Percentiles rank a stretch among this genome's conserved stretches.
Conservation (phyloP, 2,329 filamentous ascomycete genomes). For the Chaetomium sp. region DNA sequence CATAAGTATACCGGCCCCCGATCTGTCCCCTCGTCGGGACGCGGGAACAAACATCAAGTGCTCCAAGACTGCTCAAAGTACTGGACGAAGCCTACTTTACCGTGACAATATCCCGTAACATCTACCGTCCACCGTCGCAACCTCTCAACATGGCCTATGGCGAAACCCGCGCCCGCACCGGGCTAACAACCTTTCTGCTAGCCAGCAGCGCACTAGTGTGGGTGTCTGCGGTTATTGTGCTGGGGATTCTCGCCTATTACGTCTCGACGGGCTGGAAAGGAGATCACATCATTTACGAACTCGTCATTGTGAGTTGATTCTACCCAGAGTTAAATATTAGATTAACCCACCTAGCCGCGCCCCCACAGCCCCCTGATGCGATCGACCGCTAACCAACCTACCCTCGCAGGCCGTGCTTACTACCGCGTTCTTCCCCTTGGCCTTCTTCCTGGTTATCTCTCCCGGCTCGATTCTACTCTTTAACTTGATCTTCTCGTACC, state of each 20-base stretch:
- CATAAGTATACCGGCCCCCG: too few species aligned
- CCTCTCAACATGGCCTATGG: slow-evolving; percentile 14
- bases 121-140: background rate
- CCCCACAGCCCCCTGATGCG: background rate
- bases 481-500: slow-evolving; percentile 32
- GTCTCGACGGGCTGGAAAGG: slow-evolving; percentile 21
- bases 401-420: slow-evolving; percentile 28
- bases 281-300: slow-evolving; percentile 27
- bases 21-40: too few species aligned
- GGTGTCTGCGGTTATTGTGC: slow-evolving; percentile 31
- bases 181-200: slow-evolving; percentile 25
- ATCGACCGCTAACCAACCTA: too few species aligned
- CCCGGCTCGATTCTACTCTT: slow-evolving; percentile 27
- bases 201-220: slow-evolving; percentile 27
- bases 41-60: too few species aligned
- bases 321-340: too few species aligned
- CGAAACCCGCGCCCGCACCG: slow-evolving; percentile 12
- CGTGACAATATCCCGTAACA: background rate
- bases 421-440: slow-evolving; percentile 27
- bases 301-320: slow-evolving; percentile 28
- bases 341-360: background rate
- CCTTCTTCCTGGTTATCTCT: slow-evolving; percentile 27
- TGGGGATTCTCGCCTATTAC: slow-evolving; percentile 30
- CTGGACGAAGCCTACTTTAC: too few species aligned
- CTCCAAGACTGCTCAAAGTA: too few species aligned